Percentiles rank a stretch among this genome's conserved stretches.
These are phyloP conservation scores for Ajuga chamaepitys DNA, from an alignment of 257 asterid species.

Conservation along the genomic window DNA sequence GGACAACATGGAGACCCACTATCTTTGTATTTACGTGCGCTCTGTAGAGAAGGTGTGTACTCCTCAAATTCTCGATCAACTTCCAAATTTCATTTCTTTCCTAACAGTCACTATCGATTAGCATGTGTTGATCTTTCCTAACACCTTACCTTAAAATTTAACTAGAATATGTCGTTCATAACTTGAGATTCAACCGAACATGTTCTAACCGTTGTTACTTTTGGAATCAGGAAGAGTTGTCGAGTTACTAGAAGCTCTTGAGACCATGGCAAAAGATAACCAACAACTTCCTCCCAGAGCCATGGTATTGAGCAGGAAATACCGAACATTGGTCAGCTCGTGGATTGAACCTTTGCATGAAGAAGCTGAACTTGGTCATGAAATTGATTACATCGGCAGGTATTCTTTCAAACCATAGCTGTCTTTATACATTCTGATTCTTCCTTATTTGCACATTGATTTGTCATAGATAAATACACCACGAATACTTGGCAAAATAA, in stretches of 20 bases:
- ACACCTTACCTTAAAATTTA: not conserved
- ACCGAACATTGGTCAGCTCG: conserved; percentile 94
- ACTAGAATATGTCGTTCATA: not conserved
- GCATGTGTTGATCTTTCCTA: not conserved
- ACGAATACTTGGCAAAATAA: not conserved
- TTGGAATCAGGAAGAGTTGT: conserved; percentile 67
- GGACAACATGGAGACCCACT: conserved; percentile 97
- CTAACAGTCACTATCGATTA: not conserved
- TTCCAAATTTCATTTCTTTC: not conserved
- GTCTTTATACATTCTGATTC: not conserved
- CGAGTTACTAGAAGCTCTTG: conserved; percentile 87
- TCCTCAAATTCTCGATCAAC: conserved; percentile 3
- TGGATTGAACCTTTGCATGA: conserved; percentile 99
- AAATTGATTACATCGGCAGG: conserved; percentile 94
- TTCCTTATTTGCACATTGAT: conserved; percentile 6
- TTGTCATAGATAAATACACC: not conserved
- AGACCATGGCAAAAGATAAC: conserved; percentile 77
- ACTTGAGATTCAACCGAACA: not conserved
- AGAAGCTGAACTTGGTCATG: conserved; percentile 98
- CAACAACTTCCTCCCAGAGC: conserved; percentile 89
- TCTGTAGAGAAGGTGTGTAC: conserved; percentile 84
- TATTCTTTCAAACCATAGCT: conserved; percentile 27
- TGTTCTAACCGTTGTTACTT: conserved; percentile 15
- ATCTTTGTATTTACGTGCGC: conserved; percentile 86
- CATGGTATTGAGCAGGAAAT: conserved; percentile 86